Percentiles rank a stretch among this genome's conserved stretches.
Conservation (phyloP, 202 grass and related monocot genomes). For the Brachypodium distachyon region DNA sequence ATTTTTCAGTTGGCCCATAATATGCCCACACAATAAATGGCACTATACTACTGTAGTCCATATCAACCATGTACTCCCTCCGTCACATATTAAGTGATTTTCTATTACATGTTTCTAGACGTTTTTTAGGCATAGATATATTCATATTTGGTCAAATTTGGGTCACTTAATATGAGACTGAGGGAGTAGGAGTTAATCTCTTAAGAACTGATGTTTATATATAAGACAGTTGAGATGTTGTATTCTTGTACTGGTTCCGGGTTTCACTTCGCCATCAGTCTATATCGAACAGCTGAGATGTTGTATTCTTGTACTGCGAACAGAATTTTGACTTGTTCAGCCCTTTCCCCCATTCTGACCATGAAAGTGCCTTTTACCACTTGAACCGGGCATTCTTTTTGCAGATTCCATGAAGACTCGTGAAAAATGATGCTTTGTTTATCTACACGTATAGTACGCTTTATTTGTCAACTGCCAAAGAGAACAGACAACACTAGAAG, state of each 20-base stretch:
- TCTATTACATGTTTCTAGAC: too few species aligned
- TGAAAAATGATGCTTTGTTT: neutral
- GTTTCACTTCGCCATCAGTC: neutral
- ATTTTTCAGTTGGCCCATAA: too few species aligned
- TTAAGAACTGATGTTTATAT: neutral
- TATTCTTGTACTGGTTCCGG: neutral
- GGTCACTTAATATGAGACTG: too few species aligned
- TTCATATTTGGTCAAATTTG: too few species aligned
- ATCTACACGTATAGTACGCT: neutral
- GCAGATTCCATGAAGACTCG: neutral
- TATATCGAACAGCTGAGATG: neutral
- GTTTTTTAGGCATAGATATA: too few species aligned
- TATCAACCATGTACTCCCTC: too few species aligned
- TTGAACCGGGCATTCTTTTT: conserved; percentile 10
- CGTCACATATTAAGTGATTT: too few species aligned
- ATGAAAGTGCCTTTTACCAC: conserved; percentile 14
- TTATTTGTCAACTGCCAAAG: neutral
- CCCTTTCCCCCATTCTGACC: neutral
- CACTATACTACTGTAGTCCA: too few species aligned
- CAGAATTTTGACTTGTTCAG: neutral
- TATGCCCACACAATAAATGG: too few species aligned
- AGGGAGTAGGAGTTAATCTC: neutral
- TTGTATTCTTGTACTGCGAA: neutral
- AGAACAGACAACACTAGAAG: neutral
- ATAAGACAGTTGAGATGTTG: neutral